Conservation (phyloP, 495 filamentous ascomycete species). For the Talaromyces borbonicus region DNA sequence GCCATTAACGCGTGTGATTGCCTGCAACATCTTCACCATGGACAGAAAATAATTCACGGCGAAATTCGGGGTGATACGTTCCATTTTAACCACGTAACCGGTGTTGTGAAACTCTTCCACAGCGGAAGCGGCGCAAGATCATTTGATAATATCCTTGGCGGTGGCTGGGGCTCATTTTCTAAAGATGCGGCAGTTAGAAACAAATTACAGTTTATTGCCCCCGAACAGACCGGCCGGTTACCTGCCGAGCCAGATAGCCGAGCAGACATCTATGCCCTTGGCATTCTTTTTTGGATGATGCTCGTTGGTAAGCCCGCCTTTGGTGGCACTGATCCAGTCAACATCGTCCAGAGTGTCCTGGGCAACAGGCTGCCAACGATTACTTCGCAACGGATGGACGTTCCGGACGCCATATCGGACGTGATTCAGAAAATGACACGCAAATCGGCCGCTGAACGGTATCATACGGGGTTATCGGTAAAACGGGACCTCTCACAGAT, state of each 20-base stretch:
- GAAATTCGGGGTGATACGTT: slow-evolving; percentile 84
- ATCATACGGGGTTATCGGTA: slow-evolving; percentile 76
- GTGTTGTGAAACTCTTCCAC: slow-evolving; percentile 65
- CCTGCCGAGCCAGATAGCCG: slow-evolving; percentile 83
- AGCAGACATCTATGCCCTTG: slow-evolving; percentile 84
- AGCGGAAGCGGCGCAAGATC: slow-evolving; percentile 76
- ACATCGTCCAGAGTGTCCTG: slow-evolving; percentile 81
- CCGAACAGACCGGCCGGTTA: slow-evolving; percentile 86
- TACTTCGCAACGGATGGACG: slow-evolving; percentile 61
- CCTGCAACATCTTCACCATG: slow-evolving; percentile 77
- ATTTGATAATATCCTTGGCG: slow-evolving; percentile 79
- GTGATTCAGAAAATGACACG: slow-evolving; percentile 87
- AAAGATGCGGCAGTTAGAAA: slow-evolving; percentile 70
- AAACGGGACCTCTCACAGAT: slow-evolving; percentile 65
- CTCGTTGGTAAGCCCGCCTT: slow-evolving; percentile 70
- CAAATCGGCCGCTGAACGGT: slow-evolving; percentile 73
- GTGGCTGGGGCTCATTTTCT: slow-evolving; percentile 72
- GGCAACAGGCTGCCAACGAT: slow-evolving; percentile 64
- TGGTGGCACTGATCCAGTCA: slow-evolving; percentile 64
- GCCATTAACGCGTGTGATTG: slow-evolving; percentile 79
- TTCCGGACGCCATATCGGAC: slow-evolving; percentile 67
- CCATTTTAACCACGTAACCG: slow-evolving; percentile 60
- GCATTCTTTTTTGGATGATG: slow-evolving; percentile 78
- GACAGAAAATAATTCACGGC: slow-evolving; percentile 74
- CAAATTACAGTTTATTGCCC: slow-evolving; percentile 79